phyloP scores from a whole-genome alignment of 352 stramenopile genomes.

The Lagenidium giganteum region DNA sequence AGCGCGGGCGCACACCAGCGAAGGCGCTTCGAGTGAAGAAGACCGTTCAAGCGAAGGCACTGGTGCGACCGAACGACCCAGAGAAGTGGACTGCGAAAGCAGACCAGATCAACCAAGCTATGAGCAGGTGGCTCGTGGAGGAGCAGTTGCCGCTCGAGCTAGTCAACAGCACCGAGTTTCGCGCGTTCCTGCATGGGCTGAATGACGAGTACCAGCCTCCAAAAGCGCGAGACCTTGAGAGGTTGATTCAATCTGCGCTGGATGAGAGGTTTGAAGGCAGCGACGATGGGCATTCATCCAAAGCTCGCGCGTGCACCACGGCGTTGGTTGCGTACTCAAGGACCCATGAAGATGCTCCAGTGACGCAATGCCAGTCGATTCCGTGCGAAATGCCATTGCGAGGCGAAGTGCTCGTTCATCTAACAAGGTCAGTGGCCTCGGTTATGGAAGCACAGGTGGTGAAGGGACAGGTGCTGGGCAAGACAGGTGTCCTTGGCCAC shows the following conservation, averaged over 20 bases:
- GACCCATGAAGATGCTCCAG: too few relatives aligned
- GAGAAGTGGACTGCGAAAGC: slow-evolving; percentile 3
- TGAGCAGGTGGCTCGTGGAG: slow-evolving; percentile 35
- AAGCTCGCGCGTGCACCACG: too few relatives aligned
- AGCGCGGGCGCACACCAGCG: slow-evolving; percentile 25
- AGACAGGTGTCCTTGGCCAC: too few relatives aligned
- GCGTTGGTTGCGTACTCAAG: too few relatives aligned
- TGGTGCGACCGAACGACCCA: not conserved
- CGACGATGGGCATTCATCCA: too few relatives aligned
- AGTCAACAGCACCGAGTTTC: slow-evolving; percentile 32
- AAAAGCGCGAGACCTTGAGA: slow-evolving; percentile 21
- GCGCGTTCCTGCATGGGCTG: slow-evolving; percentile 26
- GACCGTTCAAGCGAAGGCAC: slow-evolving; percentile 5
- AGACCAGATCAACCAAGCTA: slow-evolving; percentile 22
- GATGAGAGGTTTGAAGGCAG: slow-evolving; percentile 10
- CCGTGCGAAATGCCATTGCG: too few relatives aligned
- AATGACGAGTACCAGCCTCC: slow-evolving; percentile 29
- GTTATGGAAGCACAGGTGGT: too few relatives aligned
- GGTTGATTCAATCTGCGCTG: slow-evolving; percentile 19
- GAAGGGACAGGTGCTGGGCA: too few relatives aligned
- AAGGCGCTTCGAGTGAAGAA: slow-evolving; percentile 4
- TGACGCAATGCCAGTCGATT: too few relatives aligned
- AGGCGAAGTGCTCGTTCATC: too few relatives aligned
- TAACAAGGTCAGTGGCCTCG: too few relatives aligned
- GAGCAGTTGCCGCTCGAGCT: slow-evolving; percentile 38